Conservation (phyloP, 192 early-diverging fungal species). For the Anaeromyces robustus region DNA sequence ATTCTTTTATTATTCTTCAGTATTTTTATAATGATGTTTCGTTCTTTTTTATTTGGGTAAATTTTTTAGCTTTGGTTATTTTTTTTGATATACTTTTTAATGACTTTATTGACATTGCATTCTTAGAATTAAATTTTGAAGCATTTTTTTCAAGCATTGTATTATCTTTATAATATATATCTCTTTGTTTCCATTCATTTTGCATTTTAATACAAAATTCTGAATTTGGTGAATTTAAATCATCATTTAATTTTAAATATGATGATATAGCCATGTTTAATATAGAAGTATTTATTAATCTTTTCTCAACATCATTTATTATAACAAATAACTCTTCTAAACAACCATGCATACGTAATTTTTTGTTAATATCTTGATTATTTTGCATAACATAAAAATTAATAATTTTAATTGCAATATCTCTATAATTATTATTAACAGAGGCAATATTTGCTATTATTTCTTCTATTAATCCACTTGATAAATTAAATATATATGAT, state of each 20-base stretch:
- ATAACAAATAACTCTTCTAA: neutral
- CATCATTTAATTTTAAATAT: neutral
- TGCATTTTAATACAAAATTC: neutral
- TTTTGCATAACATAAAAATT: neutral
- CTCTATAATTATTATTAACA: neutral
- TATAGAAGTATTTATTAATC: neutral
- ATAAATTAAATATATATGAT: neutral
- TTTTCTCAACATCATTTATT: neutral
- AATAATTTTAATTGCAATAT: neutral
- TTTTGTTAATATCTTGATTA: neutral
- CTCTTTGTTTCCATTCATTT: neutral
- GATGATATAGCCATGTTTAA: neutral
- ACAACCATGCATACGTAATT: neutral
- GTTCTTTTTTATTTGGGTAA: too few species aligned
- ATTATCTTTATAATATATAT: neutral
- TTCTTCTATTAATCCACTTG: neutral
- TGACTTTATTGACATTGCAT: too few species aligned
- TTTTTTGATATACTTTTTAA: too few species aligned
- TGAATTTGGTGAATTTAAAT: neutral
- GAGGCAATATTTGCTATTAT: neutral
- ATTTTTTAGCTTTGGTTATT: too few species aligned
- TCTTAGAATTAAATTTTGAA: neutral
- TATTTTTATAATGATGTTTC: too few species aligned
- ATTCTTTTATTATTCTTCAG: too few species aligned
- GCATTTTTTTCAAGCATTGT: neutral